phyloP scores from a whole-genome alignment of 140 eudicot species.

The Senecio squalidus region DNA sequence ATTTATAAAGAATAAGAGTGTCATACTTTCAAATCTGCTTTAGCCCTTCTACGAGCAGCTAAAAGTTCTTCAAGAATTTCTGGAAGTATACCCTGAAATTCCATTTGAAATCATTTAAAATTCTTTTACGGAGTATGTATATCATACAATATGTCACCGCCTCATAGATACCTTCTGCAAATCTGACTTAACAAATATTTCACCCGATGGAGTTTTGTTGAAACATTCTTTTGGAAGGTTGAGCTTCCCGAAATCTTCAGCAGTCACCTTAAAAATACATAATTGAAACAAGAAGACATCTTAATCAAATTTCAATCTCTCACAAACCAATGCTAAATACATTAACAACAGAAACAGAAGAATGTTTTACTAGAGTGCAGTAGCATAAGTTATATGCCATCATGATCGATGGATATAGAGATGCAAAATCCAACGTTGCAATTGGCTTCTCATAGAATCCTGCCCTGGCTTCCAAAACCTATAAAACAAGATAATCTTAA shows the following conservation, averaged over 20 bases:
- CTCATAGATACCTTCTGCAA: constrained; percentile 68
- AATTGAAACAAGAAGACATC: constrained; percentile 9
- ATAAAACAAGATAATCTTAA: constrained; percentile 19
- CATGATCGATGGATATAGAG: constrained; percentile 98
- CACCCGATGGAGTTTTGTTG: constrained; percentile 96
- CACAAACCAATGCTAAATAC: neutral
- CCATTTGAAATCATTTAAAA: constrained; percentile 5
- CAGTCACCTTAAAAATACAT: constrained; percentile 57
- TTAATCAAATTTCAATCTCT: constrained; percentile 4
- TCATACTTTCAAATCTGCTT: constrained; percentile 89
- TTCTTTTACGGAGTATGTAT: neutral
- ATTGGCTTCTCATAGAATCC: constrained; percentile 97
- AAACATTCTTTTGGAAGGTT: constrained; percentile 88
- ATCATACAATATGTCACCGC: neutral
- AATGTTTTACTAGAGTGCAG: constrained; percentile 71
- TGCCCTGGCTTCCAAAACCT: constrained; percentile 95
- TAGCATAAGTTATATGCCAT: constrained; percentile 99
- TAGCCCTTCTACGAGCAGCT: constrained; percentile 97
- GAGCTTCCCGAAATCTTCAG: constrained; percentile 77
- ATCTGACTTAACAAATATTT: constrained; percentile 80
- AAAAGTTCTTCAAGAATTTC: constrained; percentile 98
- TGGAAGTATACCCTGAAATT: constrained; percentile 96
- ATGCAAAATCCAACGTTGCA: constrained; percentile 99
- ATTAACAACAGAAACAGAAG: neutral
- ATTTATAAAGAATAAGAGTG: constrained; percentile 1